Evolutionary conservation across 106 monocot genomes (phyloP), one percentile per base, ranked within the genome.

Genomic region (Dendrobium huoshanense): DNA sequence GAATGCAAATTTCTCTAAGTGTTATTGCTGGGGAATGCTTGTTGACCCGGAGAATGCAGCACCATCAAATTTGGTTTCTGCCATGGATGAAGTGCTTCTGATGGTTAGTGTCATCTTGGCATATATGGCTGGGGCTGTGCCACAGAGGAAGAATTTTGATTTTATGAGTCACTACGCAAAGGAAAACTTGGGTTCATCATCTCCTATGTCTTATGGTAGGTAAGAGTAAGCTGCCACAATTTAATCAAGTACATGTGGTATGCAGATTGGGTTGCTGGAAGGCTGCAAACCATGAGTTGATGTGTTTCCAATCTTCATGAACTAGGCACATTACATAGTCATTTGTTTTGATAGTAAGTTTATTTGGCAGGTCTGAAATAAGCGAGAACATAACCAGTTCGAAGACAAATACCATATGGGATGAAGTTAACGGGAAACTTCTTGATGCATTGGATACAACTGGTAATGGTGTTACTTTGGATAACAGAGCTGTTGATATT

Each of bases 1-100:
- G n/a, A 44, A 44, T 43, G 43, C n/a, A 7, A 31, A 44, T 42
- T 43, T 44, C 18, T 75, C 41, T 4, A 44, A 43, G 17, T 75
- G 74, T 75, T 75, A 45, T 75, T 75, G 74, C 74, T 75, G 74
- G 74, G 74, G 74, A 75, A 43, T 41, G n/a, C n/a, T 75, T 75
- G n/a, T 75, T 41, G 74, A 44, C 74, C 74, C 74, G 4, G 74
- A 75, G n/a, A 75, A 75, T 75, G 43, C 74, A 43, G 74, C n/a
- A 7, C 43, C 74, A 33, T 43, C 43, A 43, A 75, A 75, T 41
- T 44, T 75, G 5, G 74, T 44, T 10, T 75, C 8, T 75, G 43
- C 74, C 41, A 44, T 75, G 43, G 44, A 75, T 75, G 41, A 75
- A 44, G 2, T 75, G 74, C 74, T 75, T 43, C n/a, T 75, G 19